These are phyloP conservation scores for Lentinus tigrinus DNA, from an alignment of 768 basidiomycete genomes.

Conservation along the genomic window DNA sequence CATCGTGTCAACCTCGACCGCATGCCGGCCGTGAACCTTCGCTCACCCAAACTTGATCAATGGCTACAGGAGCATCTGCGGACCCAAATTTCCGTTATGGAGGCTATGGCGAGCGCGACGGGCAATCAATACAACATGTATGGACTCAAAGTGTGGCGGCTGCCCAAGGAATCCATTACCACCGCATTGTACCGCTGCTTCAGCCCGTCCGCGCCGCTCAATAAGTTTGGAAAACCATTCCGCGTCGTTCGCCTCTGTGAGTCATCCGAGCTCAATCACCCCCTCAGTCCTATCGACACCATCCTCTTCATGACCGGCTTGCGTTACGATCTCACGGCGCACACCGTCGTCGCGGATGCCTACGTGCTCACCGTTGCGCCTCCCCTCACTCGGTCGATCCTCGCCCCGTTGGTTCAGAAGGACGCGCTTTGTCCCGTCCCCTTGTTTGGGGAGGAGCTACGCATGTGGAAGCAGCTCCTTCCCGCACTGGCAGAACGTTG, in stretches of 20 bases:
- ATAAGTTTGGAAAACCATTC: not conserved
- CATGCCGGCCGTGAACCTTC: not conserved
- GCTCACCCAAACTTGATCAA: too few relatives aligned
- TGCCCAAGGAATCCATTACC: not conserved
- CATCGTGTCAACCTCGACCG: not conserved
- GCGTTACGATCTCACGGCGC: slow-evolving; percentile 45
- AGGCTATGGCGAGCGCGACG: too few relatives aligned
- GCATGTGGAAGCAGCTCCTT: slow-evolving; percentile 50
- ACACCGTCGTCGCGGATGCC: slow-evolving; percentile 50
- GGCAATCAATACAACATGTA: too few relatives aligned
- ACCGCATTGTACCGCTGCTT: not conserved
- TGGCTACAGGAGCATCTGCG: too few relatives aligned
- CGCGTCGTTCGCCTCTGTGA: not conserved
- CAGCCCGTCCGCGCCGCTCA: not conserved
- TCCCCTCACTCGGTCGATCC: too few relatives aligned
- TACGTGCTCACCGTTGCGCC: slow-evolving; percentile 39
- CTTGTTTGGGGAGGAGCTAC: slow-evolving; percentile 34
- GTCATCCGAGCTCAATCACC: not conserved
- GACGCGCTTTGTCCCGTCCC: too few relatives aligned
- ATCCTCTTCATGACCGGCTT: slow-evolving; percentile 46
- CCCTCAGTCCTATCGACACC: slow-evolving; percentile 26
- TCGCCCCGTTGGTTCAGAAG: too few relatives aligned
- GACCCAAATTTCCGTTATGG: too few relatives aligned
- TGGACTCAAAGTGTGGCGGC: too few relatives aligned
- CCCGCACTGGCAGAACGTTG: slow-evolving; percentile 54